A percentile compares a stretch with the other conserved stretches of the same genome.
phyloP scores from a whole-genome alignment of 768 basidiomycete genomes.

The Trametes coccinea region DNA sequence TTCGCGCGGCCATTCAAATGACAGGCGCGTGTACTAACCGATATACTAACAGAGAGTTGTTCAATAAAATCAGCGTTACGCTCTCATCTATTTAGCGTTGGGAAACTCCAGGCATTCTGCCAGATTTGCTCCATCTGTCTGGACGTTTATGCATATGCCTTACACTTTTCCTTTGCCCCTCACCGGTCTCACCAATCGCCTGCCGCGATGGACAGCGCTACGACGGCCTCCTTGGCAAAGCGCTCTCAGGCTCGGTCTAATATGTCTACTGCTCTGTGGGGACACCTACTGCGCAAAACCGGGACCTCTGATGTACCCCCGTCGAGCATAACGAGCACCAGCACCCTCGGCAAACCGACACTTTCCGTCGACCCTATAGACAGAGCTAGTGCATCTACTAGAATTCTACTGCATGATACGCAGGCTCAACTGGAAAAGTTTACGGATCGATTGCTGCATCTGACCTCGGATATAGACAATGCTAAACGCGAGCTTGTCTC shows the following conservation, averaged over 20 bases:
- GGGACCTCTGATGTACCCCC: slow-evolving; percentile 7
- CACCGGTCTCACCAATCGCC: too few relatives aligned
- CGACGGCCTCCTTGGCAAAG: not conserved
- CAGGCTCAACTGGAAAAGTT: slow-evolving; percentile 72
- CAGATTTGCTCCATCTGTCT: too few relatives aligned
- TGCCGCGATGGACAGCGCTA: too few relatives aligned
- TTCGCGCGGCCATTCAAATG: slow-evolving; percentile 30
- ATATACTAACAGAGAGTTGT: slow-evolving; percentile 20
- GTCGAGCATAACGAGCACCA: slow-evolving; percentile 1
- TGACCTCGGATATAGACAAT: slow-evolving; percentile 51
- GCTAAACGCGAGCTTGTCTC: slow-evolving; percentile 53
- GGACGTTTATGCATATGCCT: too few relatives aligned
- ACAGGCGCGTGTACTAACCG: slow-evolving; percentile 22
- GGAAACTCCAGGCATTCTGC: too few relatives aligned
- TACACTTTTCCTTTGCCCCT: too few relatives aligned
- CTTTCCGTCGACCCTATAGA: slow-evolving; percentile 50
- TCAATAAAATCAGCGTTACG: too few relatives aligned
- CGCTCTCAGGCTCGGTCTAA: not conserved
- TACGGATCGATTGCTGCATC: slow-evolving; percentile 52
- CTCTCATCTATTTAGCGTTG: too few relatives aligned
- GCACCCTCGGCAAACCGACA: slow-evolving; percentile 27
- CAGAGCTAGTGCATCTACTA: slow-evolving; percentile 67
- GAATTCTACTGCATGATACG: slow-evolving; percentile 72
- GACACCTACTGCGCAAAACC: slow-evolving; percentile 18
- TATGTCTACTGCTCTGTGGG: slow-evolving; percentile 19